Percentiles rank a stretch among this genome's conserved stretches.
phyloP scores from a whole-genome alignment of 352 stramenopile genomes.

The Phytophthora citricola region DNA sequence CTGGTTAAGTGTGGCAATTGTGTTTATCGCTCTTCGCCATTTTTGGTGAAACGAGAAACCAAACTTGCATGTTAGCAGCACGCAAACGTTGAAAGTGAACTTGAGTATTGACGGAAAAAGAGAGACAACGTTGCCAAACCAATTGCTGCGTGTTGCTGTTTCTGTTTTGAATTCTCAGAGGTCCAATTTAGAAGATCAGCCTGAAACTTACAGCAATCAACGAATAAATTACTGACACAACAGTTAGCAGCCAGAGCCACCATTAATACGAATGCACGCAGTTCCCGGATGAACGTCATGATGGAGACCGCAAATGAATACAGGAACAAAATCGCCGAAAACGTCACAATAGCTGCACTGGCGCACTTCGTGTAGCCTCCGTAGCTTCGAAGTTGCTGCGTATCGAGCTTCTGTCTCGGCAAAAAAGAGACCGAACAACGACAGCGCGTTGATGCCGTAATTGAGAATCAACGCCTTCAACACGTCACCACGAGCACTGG shows the following conservation, averaged over 20 bases:
- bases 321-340: constrained; percentile 41
- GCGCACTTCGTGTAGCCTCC: constrained; percentile 69
- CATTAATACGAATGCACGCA: constrained; percentile 42
- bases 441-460: constrained; percentile 53
- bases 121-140: too few species aligned
- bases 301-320: constrained; percentile 40
- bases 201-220: not conserved
- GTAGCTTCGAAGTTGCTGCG: constrained; percentile 66
- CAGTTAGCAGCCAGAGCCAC: constrained; percentile 45
- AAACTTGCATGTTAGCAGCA: too few species aligned
- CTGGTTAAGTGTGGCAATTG: too few species aligned
- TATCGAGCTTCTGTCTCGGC: constrained; percentile 63
- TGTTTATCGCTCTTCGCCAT: too few species aligned
- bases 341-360: constrained; percentile 46
- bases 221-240: constrained; percentile 9
- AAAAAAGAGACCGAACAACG: constrained; percentile 49
- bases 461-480: constrained; percentile 43
- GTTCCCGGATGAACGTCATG: constrained; percentile 45
- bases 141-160: too few species aligned
- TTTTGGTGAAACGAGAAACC: too few species aligned
- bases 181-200: too few species aligned
- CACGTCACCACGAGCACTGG: constrained; percentile 28
- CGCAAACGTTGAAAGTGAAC: too few species aligned
- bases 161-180: too few species aligned
- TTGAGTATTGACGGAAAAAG: too few species aligned